These are phyloP conservation scores for Fonsecaea multimorphosa DNA, from an alignment of 2,329 filamentous ascomycete genomes.

Conservation along the genomic window DNA sequence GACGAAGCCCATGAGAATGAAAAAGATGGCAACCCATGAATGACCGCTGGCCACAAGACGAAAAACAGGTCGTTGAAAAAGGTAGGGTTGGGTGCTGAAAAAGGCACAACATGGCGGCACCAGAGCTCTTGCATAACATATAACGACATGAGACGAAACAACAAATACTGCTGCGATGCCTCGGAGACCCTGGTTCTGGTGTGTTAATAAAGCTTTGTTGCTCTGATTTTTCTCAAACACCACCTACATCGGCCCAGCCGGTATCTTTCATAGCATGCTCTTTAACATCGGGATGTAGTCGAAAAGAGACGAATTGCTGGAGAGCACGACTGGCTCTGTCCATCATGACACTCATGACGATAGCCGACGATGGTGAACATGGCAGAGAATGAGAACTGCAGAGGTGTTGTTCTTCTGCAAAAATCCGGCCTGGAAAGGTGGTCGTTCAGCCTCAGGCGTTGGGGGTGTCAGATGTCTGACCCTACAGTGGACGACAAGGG, in stretches of 20 bases:
- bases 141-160: constrained; percentile 61
- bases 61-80: constrained; percentile 65
- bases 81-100: constrained; percentile 45
- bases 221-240: background rate
- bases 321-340: constrained; percentile 16
- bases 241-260: constrained; percentile 41
- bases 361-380: background rate
- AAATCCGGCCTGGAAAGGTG: background rate
- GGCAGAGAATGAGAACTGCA: background rate
- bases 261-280: constrained; percentile 39
- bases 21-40: constrained; percentile 70
- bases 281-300: constrained; percentile 27
- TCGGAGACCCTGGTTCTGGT: constrained; percentile 57
- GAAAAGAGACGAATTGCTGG: constrained; percentile 7
- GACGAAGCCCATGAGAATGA: constrained; percentile 69
- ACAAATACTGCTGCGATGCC: constrained; percentile 62
- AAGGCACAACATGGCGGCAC: constrained; percentile 55
- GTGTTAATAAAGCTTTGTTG: background rate
- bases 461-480: background rate
- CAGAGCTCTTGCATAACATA: constrained; percentile 59
- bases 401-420: background rate
- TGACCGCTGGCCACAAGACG: constrained; percentile 66
- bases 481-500: background rate
- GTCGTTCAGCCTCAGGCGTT: background rate
- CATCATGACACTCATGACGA: constrained; percentile 18